Conservation (phyloP, 495 filamentous ascomycete species). For the Chaetomidium leptoderma region DNA sequence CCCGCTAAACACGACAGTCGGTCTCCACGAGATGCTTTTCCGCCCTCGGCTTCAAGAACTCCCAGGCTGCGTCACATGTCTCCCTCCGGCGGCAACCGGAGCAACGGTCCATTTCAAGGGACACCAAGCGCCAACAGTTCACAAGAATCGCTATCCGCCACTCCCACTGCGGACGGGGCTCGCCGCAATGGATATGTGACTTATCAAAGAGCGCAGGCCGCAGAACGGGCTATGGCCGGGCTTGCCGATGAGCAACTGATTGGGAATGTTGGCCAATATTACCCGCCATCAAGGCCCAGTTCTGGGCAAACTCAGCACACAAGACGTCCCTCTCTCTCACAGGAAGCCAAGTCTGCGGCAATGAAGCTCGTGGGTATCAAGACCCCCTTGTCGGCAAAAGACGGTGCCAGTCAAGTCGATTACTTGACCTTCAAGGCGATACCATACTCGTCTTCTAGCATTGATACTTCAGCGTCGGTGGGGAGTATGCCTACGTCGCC, state of each 20-base stretch:
- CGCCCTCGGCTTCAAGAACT: constrained; percentile 35
- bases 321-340: constrained; percentile 28
- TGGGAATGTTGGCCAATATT: constrained; percentile 17
- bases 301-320: constrained; percentile 19
- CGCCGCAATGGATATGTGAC: constrained; percentile 25
- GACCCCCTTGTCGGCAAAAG: constrained; percentile 13
- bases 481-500: neutral
- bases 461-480: neutral
- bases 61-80: constrained; percentile 31
- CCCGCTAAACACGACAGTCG: constrained; percentile 9
- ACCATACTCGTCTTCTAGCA: constrained; percentile 10
- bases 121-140: constrained; percentile 14
- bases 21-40: constrained; percentile 25
- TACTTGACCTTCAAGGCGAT: constrained; percentile 26
- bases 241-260: constrained; percentile 27
- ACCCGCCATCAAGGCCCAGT: constrained; percentile 23
- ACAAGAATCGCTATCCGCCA: constrained; percentile 15
- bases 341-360: constrained; percentile 29
- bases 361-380: constrained; percentile 28
- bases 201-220: constrained; percentile 27
- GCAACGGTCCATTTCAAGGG: constrained; percentile 25
- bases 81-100: constrained; percentile 20
- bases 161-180: neutral
- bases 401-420: constrained; percentile 18
- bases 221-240: constrained; percentile 24